Evolutionary conservation across 805 yeast species (phyloP).

Genomic region (Candida khao-thaluensis): DNA sequence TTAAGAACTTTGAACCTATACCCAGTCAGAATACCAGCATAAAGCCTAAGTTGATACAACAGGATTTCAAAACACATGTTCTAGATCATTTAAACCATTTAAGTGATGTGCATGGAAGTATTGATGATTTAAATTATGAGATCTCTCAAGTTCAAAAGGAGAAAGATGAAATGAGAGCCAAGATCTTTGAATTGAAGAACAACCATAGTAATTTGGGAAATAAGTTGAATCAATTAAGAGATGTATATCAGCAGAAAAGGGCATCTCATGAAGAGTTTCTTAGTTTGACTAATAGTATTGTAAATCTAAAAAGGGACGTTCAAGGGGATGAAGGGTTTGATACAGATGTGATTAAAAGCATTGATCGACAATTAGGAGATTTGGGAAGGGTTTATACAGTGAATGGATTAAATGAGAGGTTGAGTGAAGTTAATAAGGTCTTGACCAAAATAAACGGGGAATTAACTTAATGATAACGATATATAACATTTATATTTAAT

Average conservation of each 20-base stretch:
- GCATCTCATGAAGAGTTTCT: conserved; percentile 18
- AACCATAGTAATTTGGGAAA: conserved; percentile 33
- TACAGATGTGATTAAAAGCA: conserved; percentile 8
- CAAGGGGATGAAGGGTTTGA: background rate
- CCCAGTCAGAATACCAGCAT: conserved; percentile 14
- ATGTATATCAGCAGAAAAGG: conserved; percentile 18
- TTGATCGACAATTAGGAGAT: conserved; percentile 6
- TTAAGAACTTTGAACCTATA: conserved; percentile 28
- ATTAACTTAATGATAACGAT: background rate
- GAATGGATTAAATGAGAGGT: conserved; percentile 23
- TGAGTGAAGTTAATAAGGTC: conserved; percentile 24
- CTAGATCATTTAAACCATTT: conserved; percentile 28
- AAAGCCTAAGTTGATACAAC: conserved; percentile 25
- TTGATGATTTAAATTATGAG: conserved; percentile 30
- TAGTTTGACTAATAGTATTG: conserved; percentile 7
- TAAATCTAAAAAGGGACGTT: conserved; percentile 1
- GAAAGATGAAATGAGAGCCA: conserved; percentile 31
- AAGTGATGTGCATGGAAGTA: conserved; percentile 34
- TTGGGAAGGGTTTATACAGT: conserved; percentile 19
- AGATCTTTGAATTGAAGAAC: conserved; percentile 29
- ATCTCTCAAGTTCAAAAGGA: conserved; percentile 28
- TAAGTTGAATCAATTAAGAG: conserved; percentile 28
- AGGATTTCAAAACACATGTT: conserved; percentile 32
- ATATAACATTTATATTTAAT: no score
- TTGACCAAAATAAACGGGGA: conserved; percentile 19